A percentile compares a stretch with the other conserved stretches of the same genome.
Conservation (phyloP, 148 eudicot genomes). For the Arctostaphylos glauca region DNA sequence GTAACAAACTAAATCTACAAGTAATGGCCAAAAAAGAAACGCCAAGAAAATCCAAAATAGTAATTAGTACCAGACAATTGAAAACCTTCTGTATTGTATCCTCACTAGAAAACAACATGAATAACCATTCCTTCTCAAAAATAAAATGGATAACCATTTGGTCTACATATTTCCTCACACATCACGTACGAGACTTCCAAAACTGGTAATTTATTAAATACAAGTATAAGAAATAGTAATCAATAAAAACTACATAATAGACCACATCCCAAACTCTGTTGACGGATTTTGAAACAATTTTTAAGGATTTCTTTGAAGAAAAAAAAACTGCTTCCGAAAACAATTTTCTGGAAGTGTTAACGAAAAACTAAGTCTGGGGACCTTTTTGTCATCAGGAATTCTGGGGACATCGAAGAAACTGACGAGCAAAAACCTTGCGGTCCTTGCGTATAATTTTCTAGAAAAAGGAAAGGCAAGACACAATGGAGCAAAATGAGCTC, state of each 20-base stretch:
- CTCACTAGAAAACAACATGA: background rate
- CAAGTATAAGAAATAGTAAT: background rate
- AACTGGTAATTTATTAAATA: background rate
- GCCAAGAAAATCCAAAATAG: background rate
- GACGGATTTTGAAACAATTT: background rate
- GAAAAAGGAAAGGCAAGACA: background rate
- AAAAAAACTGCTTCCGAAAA: background rate
- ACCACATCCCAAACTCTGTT: background rate
- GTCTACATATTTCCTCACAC: slow-evolving; percentile 22
- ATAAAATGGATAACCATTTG: background rate
- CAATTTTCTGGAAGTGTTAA: background rate
- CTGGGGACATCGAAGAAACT: background rate
- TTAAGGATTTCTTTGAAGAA: background rate
- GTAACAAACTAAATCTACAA: background rate
- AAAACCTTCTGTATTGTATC: background rate
- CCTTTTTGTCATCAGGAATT: background rate
- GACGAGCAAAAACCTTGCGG: background rate
- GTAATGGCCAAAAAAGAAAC: background rate
- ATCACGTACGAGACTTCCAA: background rate
- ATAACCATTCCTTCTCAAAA: background rate
- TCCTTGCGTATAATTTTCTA: background rate
- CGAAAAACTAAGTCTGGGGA: background rate
- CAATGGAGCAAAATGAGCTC: too few species aligned
- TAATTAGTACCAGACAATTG: background rate
- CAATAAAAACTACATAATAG: background rate